Base-by-base conservation (phyloP, 495 filamentous ascomycete species). In the Apodospora peruviana region DNA sequence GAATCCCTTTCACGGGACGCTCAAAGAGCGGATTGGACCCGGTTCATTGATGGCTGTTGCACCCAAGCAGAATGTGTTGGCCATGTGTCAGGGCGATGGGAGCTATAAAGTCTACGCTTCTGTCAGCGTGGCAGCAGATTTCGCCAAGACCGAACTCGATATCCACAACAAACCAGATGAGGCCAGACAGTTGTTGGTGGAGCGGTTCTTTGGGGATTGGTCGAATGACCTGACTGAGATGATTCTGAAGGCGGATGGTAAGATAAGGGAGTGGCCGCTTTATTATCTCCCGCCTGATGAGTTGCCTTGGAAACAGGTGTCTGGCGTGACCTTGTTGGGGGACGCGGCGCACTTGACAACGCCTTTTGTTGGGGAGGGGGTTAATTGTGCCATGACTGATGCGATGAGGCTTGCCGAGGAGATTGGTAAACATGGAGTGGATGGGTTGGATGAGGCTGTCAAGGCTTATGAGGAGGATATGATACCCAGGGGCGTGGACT, bases 341-440 rank as follows among this genome's bases (percentile, higher is more conserved):
- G 82, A 86, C 61, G 80, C 82, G 1, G 81, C 81, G 4, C 78
- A 84, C 57, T 35, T 69, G n/a, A n/a, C n/a, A 2, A 24, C 56
- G 16, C 47, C 57, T 4, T 51, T 63, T 18, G 57, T 50, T 19
- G 66, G 66, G 19, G 66, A 67, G 39, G 66, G 66, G 8, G 62
- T 69, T 0, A 67, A 67, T 40, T 32, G 54, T 23, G 64, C 64
- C 10, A 64, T 69, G 60, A 37, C 42, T 11, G 62, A 69, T 43
- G 29, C 63, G 27, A 34, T 61, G 32, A 32, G 37, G 16, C 17
- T 64, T 40, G 49, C 48, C 19, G 18, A 16, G 5, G 51, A 51
- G 18, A 55, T 61, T 42, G 49, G 35, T 17, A 45, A 57, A 40
- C 40, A 51, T 40, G 62, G 56, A 20, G 51, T 35, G 17, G 48